Conservation (phyloP, 2,329 filamentous ascomycete species). For the Calycina marina region DNA sequence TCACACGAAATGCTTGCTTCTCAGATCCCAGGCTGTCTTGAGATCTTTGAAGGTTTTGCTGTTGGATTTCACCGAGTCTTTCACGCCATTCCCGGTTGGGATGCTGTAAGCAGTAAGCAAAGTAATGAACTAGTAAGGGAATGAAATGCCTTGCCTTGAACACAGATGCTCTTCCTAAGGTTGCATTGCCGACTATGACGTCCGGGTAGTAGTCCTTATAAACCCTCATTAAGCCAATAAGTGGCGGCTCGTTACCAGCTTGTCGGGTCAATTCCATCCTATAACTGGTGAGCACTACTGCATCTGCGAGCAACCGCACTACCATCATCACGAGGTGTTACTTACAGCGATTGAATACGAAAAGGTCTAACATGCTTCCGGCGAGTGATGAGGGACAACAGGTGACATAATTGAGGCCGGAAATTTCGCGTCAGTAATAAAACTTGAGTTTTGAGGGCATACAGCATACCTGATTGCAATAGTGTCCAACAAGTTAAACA, state of each 20-base stretch:
- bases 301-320: neutral
- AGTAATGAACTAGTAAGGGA: neutral
- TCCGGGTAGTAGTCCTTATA: constrained; percentile 88
- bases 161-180: constrained; percentile 42
- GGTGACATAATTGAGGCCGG: constrained; percentile 44
- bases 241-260: constrained; percentile 55
- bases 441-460: constrained; percentile 8
- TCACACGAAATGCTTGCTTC: constrained; percentile 47
- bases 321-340: constrained; percentile 5
- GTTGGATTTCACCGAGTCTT: constrained; percentile 53
- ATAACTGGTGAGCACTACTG: constrained; percentile 9
- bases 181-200: constrained; percentile 61
- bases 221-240: constrained; percentile 63
- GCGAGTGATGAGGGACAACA: constrained; percentile 65
- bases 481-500: constrained; percentile 75
- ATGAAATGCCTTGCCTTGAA: constrained; percentile 34
- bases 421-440: neutral
- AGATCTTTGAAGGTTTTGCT: constrained; percentile 34
- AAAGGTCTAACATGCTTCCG: constrained; percentile 75
- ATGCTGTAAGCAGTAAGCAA: constrained; percentile 30
- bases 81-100: constrained; percentile 64
- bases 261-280: constrained; percentile 44
- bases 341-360: constrained; percentile 62
- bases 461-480: constrained; percentile 53
- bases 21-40: constrained; percentile 27